Percentiles rank a stretch among this genome's conserved stretches.
These are phyloP conservation scores for Maudiozyma humilis DNA, from an alignment of 1,139 yeast genomes.

Conservation along the genomic window DNA sequence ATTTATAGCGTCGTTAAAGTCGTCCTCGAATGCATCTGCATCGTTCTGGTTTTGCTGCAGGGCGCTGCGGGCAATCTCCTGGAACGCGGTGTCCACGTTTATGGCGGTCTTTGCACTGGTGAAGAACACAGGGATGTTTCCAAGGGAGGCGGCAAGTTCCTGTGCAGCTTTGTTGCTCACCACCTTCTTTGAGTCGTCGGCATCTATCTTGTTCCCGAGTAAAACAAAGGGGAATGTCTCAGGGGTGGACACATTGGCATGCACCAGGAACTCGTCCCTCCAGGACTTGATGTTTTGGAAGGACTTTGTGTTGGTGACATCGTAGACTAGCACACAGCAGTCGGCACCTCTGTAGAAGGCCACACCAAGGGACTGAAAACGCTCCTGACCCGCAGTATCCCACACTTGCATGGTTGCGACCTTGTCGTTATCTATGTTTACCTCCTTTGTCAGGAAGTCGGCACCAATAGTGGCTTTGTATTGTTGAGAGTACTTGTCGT, in stretches of 20 bases:
- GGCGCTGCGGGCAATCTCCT: constrained; percentile 92
- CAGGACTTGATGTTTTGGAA: constrained; percentile 84
- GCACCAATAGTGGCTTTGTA: constrained; percentile 98
- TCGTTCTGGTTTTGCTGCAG: constrained; percentile 83
- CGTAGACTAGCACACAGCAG: constrained; percentile 93
- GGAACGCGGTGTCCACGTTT: constrained; percentile 91
- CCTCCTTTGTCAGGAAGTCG: constrained; percentile 88
- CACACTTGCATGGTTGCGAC: constrained; percentile 82
- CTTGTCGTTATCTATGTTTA: constrained; percentile 65
- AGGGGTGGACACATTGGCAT: constrained; percentile 87
- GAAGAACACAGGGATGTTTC: constrained; percentile 87
- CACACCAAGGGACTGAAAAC: constrained; percentile 93
- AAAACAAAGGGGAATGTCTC: constrained; percentile 93
- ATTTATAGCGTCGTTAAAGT: constrained; percentile 91
- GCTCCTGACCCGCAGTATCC: constrained; percentile 99
- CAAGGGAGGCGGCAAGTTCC: constrained; percentile 76
- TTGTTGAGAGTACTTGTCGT: constrained; percentile 89
- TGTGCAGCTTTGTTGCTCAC: constrained; percentile 79
- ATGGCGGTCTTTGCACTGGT: constrained; percentile 92
- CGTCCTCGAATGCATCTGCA: constrained; percentile 82
- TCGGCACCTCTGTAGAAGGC: constrained; percentile 98
- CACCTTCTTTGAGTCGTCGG: constrained; percentile 81
- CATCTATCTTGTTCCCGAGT: constrained; percentile 90
- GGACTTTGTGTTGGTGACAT: constrained; percentile 87
- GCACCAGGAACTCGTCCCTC: constrained; percentile 92